Base-by-base conservation (phyloP, 225 moss, liverwort and hornwort species). In the Bryoerythrophyllum caledonicum region DNA sequence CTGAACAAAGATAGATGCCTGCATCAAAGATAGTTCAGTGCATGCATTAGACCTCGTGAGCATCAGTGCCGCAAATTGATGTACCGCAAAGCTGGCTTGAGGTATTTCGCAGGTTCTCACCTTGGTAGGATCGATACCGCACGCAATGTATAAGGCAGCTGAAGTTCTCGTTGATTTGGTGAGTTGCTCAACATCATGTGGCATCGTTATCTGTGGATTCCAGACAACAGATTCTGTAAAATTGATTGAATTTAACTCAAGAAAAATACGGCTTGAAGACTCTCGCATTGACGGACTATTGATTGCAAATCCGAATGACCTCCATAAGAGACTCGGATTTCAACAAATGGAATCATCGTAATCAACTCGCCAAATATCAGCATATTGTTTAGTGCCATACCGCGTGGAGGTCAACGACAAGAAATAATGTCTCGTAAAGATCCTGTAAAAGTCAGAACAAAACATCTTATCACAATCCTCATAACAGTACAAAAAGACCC, bases 321-420 rank as follows among this genome's bases (percentile, higher is more conserved):
- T 74, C 54, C 26, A 21, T 17, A 46, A n/a, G n/a, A 67, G 32
- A 72, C 10, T 63, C 32, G 40, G 51, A 56, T 16, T 35, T 72
- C 75, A 80, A 52, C 63, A 4, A 68, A 76, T 25, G 43, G 67
- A 64, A 28, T 32, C 37, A 59, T 44, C 23, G 34, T 32, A 38
- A 67, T 30, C n/a, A 59, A 55, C 14, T 78, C 52, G 67, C 30
- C 49, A 37, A 56, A 55, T 62, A 57, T 73, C 28, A 73, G 54
- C 32, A 78, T 21, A 38, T 67, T 51, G 26, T 60, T 68, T 59
- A n/a, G 40, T 26, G 54, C n/a, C 68, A 15, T 92, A 96, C 96
- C 87, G 99, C 99, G 86, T 99, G 99, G 37, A 99, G 91, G 83
- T 95, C 99, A 32, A 99, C 99, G 23, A 99, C 95, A 67, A 99